A percentile compares a stretch with the other conserved stretches of the same genome.
These are phyloP conservation scores for Penicillium sp. DNA, from an alignment of 2,329 filamentous ascomycete genomes.

Conservation along the genomic window DNA sequence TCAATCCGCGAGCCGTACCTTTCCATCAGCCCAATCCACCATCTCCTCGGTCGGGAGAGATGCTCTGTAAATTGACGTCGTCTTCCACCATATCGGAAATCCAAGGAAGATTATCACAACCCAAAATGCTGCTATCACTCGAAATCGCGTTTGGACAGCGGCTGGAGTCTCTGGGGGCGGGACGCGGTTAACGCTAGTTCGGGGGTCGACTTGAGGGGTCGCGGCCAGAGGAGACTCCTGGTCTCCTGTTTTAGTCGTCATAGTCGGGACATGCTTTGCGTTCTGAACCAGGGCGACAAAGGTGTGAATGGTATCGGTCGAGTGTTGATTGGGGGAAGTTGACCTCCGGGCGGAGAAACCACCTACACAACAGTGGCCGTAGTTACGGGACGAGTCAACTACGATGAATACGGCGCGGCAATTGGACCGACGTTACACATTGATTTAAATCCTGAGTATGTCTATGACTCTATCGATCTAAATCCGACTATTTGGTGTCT, in stretches of 20 bases:
- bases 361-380: conserved; percentile 5
- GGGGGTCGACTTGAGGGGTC: conserved; percentile 14
- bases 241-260: conserved; percentile 36
- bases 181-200: conserved; percentile 34
- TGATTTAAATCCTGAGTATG: background rate
- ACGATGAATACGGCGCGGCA: background rate
- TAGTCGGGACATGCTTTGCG: conserved; percentile 36
- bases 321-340: conserved; percentile 17
- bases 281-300: conserved; percentile 8
- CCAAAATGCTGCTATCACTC: conserved; percentile 88
- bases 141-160: conserved; percentile 64
- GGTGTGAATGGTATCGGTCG: conserved; percentile 2
- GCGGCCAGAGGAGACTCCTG: conserved; percentile 26
- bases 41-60: conserved; percentile 78
- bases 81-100: conserved; percentile 92
- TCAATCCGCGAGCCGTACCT: conserved; percentile 50
- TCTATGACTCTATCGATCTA: background rate
- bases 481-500: background rate
- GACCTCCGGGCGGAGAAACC: conserved; percentile 22
- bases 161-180: conserved; percentile 76
- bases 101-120: conserved; percentile 76
- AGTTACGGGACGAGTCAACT: background rate
- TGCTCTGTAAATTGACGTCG: conserved; percentile 87
- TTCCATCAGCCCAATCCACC: conserved; percentile 87
- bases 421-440: background rate